Conservation (phyloP, 2,329 filamentous ascomycete genomes). For the Zasmidium citrigriseum region DNA sequence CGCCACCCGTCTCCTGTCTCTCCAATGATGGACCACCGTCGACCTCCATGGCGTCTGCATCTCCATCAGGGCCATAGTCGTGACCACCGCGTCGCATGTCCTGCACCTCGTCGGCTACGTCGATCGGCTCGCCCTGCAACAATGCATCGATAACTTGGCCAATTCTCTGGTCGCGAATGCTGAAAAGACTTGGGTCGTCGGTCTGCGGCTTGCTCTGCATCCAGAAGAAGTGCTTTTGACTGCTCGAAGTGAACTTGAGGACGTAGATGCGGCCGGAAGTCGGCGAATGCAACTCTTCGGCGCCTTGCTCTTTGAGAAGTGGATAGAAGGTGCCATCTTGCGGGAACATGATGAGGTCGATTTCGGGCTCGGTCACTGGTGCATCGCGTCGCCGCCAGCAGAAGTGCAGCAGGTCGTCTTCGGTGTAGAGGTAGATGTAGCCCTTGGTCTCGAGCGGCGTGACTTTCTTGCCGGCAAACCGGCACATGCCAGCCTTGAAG, state of each 20-base stretch:
- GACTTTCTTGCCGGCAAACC: slow-evolving; percentile 63
- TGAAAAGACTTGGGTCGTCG: slow-evolving; percentile 75
- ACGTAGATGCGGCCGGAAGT: slow-evolving; percentile 87
- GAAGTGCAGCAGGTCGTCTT: slow-evolving; percentile 95
- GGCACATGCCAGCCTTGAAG: slow-evolving; percentile 92
- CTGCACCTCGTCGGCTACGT: slow-evolving; percentile 70
- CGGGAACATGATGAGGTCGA: slow-evolving; percentile 93
- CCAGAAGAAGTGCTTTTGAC: slow-evolving; percentile 92
- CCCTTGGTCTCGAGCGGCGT: slow-evolving; percentile 72
- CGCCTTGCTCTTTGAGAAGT: slow-evolving; percentile 40
- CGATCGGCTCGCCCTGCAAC: slow-evolving; percentile 84
- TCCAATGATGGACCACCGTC: slow-evolving; percentile 74
- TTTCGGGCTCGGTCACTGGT: slow-evolving; percentile 69
- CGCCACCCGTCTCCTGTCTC: slow-evolving; percentile 71
- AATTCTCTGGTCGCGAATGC: slow-evolving; percentile 80
- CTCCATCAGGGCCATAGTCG: slow-evolving; percentile 61
- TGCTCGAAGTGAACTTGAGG: slow-evolving; percentile 91
- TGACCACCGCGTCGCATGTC: slow-evolving; percentile 59
- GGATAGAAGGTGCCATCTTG: slow-evolving; percentile 84
- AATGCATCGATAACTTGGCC: slow-evolving; percentile 83
- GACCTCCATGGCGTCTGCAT: slow-evolving; percentile 58
- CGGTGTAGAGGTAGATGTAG: slow-evolving; percentile 88
- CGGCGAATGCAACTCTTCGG: slow-evolving; percentile 61
- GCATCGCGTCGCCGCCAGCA: slow-evolving; percentile 87
- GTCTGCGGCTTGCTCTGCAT: slow-evolving; percentile 79